Base-by-base conservation (phyloP, 1,139 yeast genomes). In the Yamadazyma blattariae region DNA sequence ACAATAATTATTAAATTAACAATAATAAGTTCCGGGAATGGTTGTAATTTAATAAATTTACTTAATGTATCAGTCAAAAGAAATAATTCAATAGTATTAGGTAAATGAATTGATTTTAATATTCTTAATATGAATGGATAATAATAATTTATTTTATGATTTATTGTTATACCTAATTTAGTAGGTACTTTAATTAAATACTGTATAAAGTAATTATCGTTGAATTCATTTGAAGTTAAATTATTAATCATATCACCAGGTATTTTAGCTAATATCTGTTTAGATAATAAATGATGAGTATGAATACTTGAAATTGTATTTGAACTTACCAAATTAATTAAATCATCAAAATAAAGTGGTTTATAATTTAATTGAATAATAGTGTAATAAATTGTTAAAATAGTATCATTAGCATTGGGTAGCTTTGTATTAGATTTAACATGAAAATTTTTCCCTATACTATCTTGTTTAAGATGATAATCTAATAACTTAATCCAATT, bases 401-500 rank as follows among this genome's bases (percentile, higher is more conserved):
- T 42, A 13, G 61, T 37, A 43, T 72, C 75, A 15, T 59, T 37
- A 5, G 51, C 41, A 9, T 40, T 39, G 3, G 61, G 61, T 12
- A 50, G 39, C 22, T 42, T 41, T 3, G 50, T 35, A 9, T 42
- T 35, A 3, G 54, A 52, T 23, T 45, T 46, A 6, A 46, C 34
- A 12, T 38, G 35, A 29, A 47, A 47, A 13, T 22, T 30, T 10
- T 30, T 38, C 7, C 20, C 20, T 27, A 35, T 29, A 24, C 37
- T 32, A 26, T 40, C 41, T 6, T 39, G 34, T 12, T 23, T 33
- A 48, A 50, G 16, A 25, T 35, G 36, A 14, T 21, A 16, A 15
- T 46, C 42, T 31, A 77, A 49, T 36, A 62, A 63, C 13, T 59
- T 44, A 8, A 64, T 54, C 87, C 88, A 82, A 39, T 77, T 56